A percentile compares a stretch with the other conserved stretches of the same genome.
Evolutionary conservation across 2,329 filamentous ascomycete species (phyloP).

Genomic region (Colletotrichum nymphaeae): DNA sequence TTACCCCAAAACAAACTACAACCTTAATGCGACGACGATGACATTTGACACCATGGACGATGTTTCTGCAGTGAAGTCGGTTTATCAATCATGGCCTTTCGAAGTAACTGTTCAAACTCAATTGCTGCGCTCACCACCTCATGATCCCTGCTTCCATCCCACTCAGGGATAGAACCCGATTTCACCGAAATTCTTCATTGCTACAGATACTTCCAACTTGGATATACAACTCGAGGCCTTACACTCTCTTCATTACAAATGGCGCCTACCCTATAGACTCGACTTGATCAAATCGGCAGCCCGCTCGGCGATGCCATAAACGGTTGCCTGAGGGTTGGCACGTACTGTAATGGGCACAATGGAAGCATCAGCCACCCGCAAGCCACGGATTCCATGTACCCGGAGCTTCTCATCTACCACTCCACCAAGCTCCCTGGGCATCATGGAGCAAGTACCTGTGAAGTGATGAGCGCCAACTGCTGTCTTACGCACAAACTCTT

Average conservation of each 20-base stretch:
- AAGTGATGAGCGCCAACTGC: constrained; percentile 58
- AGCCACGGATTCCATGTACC: constrained; percentile 56
- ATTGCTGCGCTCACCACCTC: neutral
- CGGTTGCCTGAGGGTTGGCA: constrained; percentile 47
- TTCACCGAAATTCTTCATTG: neutral
- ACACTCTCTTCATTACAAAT: too few species aligned
- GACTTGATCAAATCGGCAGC: constrained; percentile 37
- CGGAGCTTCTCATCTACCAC: constrained; percentile 57
- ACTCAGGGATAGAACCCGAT: neutral
- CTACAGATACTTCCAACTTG: neutral
- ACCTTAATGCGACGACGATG: constrained; percentile 11
- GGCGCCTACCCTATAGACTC: constrained; percentile 18
- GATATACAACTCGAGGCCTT: neutral
- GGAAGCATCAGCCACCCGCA: constrained; percentile 59
- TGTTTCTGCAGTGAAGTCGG: neutral
- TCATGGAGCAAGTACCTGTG: constrained; percentile 61
- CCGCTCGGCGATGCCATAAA: constrained; percentile 51
- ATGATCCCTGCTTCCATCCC: neutral
- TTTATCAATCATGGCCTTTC: neutral
- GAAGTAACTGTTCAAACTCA: neutral
- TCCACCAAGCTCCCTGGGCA: constrained; percentile 62
- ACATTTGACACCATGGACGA: neutral
- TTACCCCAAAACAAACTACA: neutral
- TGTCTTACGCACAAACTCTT: constrained; percentile 47
- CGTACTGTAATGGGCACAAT: constrained; percentile 44